Percentiles rank a stretch among this genome's conserved stretches.
Evolutionary conservation across 345 rosid species (phyloP).

Genomic region (Carallia pectinifolia): DNA sequence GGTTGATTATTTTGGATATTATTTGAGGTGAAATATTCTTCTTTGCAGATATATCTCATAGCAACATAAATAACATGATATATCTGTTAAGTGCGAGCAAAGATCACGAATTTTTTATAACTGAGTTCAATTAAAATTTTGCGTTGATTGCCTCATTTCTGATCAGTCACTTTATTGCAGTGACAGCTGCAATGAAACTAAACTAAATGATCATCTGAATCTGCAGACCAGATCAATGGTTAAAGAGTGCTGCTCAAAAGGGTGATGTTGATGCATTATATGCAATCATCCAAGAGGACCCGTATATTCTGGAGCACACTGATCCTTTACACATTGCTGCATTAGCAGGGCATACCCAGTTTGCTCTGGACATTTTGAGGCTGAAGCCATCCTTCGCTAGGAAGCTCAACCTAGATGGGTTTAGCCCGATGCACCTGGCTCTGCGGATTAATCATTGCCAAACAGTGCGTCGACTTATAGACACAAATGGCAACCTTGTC

Average conservation of each 20-base stretch:
- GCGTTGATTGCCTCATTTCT: no score
- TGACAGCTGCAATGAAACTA: no score
- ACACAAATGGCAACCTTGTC: constrained; percentile 12
- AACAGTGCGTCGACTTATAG: constrained; percentile 5
- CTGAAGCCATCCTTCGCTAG: constrained; percentile 37
- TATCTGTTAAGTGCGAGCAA: no score
- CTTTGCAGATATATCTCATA: no score
- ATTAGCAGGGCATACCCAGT: constrained; percentile 24
- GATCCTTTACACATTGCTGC: constrained; percentile 41
- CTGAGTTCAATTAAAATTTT: no score
- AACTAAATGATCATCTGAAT: no score
- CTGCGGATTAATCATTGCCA: constrained; percentile 8
- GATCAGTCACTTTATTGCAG: no score
- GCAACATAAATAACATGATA: no score
- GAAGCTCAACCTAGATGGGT: constrained; percentile 20
- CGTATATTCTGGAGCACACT: constrained; percentile 12
- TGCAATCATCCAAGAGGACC: constrained; percentile 21
- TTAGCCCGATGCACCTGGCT: constrained; percentile 36
- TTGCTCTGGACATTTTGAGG: constrained; percentile 30
- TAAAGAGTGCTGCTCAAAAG: constrained; percentile 4
- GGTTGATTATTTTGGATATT: no score
- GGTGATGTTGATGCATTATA: constrained; percentile 29
- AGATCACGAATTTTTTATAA: no score
- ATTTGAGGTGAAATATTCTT: no score
- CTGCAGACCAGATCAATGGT: neutral